Conservation (phyloP, 306 rosid species). For the Trifolium dubium region DNA sequence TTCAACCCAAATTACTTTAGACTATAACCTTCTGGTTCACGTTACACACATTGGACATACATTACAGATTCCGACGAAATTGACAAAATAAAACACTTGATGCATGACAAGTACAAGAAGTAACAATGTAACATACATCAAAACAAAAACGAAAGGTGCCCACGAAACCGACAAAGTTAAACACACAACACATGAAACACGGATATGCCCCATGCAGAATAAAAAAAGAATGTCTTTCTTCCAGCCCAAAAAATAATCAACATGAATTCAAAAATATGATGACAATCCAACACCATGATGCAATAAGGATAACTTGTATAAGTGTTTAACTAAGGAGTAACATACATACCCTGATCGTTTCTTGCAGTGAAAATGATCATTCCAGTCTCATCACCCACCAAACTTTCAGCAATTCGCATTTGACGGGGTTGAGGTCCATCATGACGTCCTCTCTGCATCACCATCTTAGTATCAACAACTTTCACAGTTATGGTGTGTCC, state of each 20-base stretch:
- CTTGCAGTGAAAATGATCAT: constrained; percentile 87
- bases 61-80: background rate
- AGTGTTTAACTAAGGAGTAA: constrained; percentile 22
- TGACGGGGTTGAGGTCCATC: constrained; percentile 95
- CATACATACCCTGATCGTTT: constrained; percentile 83
- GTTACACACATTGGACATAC: background rate
- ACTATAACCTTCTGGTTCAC: background rate
- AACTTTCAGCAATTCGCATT: constrained; percentile 93
- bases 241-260: constrained; percentile 21
- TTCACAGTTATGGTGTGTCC: constrained; percentile 74
- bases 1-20: background rate
- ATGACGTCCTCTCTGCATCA: constrained; percentile 81
- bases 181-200: background rate
- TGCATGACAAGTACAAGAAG: constrained; percentile 11
- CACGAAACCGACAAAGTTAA: background rate
- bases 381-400: constrained; percentile 96
- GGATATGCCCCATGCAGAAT: constrained; percentile 2
- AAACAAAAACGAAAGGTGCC: background rate
- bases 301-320: constrained; percentile 16
- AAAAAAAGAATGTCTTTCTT: background rate
- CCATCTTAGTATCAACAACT: constrained; percentile 87
- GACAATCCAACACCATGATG: constrained; percentile 5
- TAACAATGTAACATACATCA: background rate
- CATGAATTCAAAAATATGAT: background rate
- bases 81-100: background rate